Base-by-base conservation (phyloP, 176 grass and related monocot genomes). In the Miscanthus lutarioriparius region DNA sequence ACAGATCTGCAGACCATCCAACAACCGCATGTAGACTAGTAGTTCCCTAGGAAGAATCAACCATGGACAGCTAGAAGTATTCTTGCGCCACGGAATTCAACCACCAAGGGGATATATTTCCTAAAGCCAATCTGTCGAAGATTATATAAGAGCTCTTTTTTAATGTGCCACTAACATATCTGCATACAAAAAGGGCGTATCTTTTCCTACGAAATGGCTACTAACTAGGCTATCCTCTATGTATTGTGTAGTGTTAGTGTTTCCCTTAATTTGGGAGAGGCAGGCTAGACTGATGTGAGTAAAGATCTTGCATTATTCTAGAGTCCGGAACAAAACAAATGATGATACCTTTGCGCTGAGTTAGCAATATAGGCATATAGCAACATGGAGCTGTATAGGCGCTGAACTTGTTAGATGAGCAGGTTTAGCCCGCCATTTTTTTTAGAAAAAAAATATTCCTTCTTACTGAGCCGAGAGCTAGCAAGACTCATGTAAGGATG, bases 31-130 rank as follows among this genome's bases (percentile, higher is more conserved):
- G n/a, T n/a, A n/a, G n/a, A 4, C 74, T 20, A 15, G 32, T 59
- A 78, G 41, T 65, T 79, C 44, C 23, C 26, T 36, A 78, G 20
- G 40, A 44, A 78, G 37, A 75, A 33, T 33, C 45, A 77, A 10
- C 12, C 11, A 37, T 79, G 51, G 28, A 25, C 70, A 74, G 26
- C 25, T 43, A 73, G 16, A 22, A n/a, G 70, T 72, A 59, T 72
- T 59, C n/a, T 41, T 19, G 30, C 22, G 1, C 13, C 15, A 67
- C 0, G 6, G 8, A 58, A 25, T 11, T 26, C 74, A 69, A 59
- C 28, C 43, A 41, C 64, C 64, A 23, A 70, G 45, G 45, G 45
- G 45, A 2, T 32, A 30, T 35, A 78, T 78, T 79, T 85, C 36
- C 39, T 59, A 37, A 69, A 36, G 65, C 26, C 53, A 51, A 28